Evolutionary conservation across 2,329 filamentous ascomycete species (phyloP), one percentile per base, ranked within the genome.

Genomic region (Sarocladium oryzae): DNA sequence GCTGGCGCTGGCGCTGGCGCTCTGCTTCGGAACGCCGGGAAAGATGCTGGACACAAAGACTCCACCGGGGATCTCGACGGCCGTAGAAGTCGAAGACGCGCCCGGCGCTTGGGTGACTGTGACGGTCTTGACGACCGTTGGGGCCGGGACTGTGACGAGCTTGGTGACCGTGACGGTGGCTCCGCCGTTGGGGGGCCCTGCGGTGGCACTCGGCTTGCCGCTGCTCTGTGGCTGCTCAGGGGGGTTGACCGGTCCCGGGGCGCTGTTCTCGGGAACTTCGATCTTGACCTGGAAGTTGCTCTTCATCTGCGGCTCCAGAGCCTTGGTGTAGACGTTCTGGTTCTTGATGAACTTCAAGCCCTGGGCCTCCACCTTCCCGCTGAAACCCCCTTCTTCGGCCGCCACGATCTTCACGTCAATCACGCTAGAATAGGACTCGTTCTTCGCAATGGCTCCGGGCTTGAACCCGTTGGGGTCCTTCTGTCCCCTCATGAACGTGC

Each of bases 211-310:
- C n/a, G 16, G 40, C 40, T 48, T 21, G 26, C 26, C 26, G 11
- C 16, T 18, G 26, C 18, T n/a, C 18, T 48, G 26, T 7, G 43
- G 26, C 43, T 9, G 26, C 26, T 48, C 43, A 23, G 43, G 43
- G 3, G 28, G 8, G 16, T 33, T n/a, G 10, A 33, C 28, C 21
- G 13, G 4, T 4, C 43, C 43, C 5, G 43, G 43, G 26, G 40
- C 21, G 7, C 7, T 13, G 13, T 45, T 20, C 4, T 11, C 40
- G 23, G 40, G 40, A 35, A 49, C 61, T 33, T 65, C 59, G 20
- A 76, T 64, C 30, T 65, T 57, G 51, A 79, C 73, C 49, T 72
- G 63, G 56, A 72, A 79, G 58, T 69, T 68, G 54, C 65, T 69
- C 61, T 43, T 35, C 30, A 78, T 71, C 64, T 79, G 75, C 3